Base-by-base conservation (phyloP, 805 yeast genomes). In the Cyberlindnera americana region DNA sequence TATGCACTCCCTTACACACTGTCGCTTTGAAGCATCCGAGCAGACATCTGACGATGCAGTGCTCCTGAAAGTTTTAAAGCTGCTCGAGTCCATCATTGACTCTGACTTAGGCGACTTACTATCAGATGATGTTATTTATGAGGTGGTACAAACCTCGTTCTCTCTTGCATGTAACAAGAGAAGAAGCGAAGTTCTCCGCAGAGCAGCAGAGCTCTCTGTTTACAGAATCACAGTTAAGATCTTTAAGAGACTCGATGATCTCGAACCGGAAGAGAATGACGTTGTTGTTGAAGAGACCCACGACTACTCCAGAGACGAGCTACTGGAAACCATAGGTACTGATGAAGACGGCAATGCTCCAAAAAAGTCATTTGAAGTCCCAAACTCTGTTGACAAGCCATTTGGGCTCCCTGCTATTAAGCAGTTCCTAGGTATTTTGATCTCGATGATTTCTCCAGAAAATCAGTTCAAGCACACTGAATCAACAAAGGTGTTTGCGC, bases 1-100 rank as follows among this genome's bases (percentile, higher is more conserved):
- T 34, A 63, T 69, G 35, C 64, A 63, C 23, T 76, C 97, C 0
- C 70, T 93, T 46, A 86, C 98, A 1, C 96, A 88, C 58, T 93
- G 98, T 63, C 77, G 96, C 33, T 93, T 93, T 59, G 97, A 93
- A 66, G 96, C 96, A 3, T 83, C 93, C 0, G 96, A 90, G 57
- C 95, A 88, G 59, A 75, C 83, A 25, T 83, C 87, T 30, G 98
- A 93, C 64, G 99, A 93, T 59, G 85, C 95, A 0, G 91, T 93
- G 3, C 66, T 93, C 33, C 70, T 91, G 37, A 86, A 86, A 55
- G 95, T 93, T 16, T 74, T 93, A 46, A 70, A 83, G 31, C 66
- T 91, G 19, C 67, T 91, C 51, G 91, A 88, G 49, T 60, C 65
- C 17, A 71, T 90, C 13, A 71, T 89, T 13, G 68, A 72, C 16